Base-by-base conservation (phyloP, 139 green algal species). In the Trebouxia sp. region DNA sequence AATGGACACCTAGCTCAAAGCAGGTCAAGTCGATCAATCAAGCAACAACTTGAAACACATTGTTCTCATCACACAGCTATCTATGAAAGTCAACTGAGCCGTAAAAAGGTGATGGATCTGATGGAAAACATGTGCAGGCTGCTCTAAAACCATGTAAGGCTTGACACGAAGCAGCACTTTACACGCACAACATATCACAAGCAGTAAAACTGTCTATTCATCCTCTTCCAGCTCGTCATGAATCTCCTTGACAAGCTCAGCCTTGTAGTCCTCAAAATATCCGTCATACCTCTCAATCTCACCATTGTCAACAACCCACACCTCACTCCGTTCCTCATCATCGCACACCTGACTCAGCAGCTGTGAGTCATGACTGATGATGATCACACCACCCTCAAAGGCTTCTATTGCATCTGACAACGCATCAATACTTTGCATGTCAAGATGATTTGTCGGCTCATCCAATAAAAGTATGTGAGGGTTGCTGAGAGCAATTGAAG, bases 351-450 rank as follows among this genome's bases (percentile, higher is more conserved):
- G 81, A 1, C 75, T 89, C 66, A 99, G 93, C 82, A 99, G 91
- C 82, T 96, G 92, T n/a, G 94, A 91, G 86, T 99, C 97, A 86
- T 99, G 97, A 20, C 83, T 94, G 87, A 99, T 98, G 77, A 99
- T 91, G 22, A 99, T 88, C 76, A 99, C 97, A 55, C 97, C 97
- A 35, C 97, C 97, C 80, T 93, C 87, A 83, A 98, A 99, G 84
- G 94, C 91, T 45, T 96, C 90, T 11, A 99, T 53, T 1, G 97
- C 97, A 55, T 99, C 95, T 43, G 92, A 86, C 67, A 97, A 83
- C 17, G 97, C 96, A 79, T 99, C 97, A 80, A 99, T 99, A 78
- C 88, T 96, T 92, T 98, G 88, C 97, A 99, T 99, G 91, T 99
- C 97, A 76, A 99, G 82, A 78, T 99, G 94, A 83, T 99, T 99